Evolutionary conservation across 257 asterid genomes (phyloP).

Genomic region (Vinca minor): DNA sequence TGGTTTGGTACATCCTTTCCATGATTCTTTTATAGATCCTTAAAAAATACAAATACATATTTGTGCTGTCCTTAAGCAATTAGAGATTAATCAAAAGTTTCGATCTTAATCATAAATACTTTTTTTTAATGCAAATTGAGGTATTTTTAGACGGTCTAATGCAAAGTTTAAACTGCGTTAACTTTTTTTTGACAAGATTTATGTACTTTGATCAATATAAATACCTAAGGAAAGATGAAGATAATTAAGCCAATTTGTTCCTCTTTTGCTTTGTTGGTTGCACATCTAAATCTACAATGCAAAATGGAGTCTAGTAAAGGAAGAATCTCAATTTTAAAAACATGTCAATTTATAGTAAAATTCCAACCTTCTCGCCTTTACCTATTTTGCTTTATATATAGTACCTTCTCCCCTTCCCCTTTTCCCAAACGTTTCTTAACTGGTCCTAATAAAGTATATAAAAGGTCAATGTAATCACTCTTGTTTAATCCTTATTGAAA

Average conservation of each 20-base stretch:
- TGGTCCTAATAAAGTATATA: neutral
- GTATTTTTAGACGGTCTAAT: neutral
- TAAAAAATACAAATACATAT: neutral
- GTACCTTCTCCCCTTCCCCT: neutral
- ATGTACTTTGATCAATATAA: neutral
- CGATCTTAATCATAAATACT: neutral
- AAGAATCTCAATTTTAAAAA: too few relatives aligned
- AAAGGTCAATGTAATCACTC: neutral
- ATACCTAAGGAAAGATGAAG: neutral
- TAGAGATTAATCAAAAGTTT: neutral
- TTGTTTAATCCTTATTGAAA: neutral
- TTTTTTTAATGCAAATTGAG: neutral
- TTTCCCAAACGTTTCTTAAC: neutral
- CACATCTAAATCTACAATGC: too few relatives aligned
- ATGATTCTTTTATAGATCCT: constrained; percentile 7
- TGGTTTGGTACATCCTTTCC: neutral
- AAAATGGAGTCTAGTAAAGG: too few relatives aligned
- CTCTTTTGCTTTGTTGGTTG: too few relatives aligned
- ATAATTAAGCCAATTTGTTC: too few relatives aligned
- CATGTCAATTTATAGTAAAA: neutral
- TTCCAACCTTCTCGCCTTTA: neutral
- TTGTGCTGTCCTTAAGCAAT: constrained; percentile 8
- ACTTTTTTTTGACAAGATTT: neutral
- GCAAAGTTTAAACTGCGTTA: too few relatives aligned
- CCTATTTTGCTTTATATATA: neutral